Percentiles rank a stretch among this genome's conserved stretches.
Conservation (phyloP, 768 basidiomycete species). For the Paxillus ammoniavirescens region DNA sequence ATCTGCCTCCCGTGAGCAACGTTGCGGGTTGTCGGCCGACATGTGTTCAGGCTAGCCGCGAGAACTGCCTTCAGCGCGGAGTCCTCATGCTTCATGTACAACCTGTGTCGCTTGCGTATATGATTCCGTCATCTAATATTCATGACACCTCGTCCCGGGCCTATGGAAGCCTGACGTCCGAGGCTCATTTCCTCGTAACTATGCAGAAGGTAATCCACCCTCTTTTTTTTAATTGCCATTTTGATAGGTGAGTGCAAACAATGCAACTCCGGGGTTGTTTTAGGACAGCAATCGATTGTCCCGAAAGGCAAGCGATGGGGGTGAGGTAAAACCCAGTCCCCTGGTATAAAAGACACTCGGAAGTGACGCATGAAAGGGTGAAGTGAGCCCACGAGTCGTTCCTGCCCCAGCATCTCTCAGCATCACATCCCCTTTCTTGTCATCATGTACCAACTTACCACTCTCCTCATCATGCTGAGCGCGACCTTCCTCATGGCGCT, state of each 20-base stretch:
- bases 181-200: conserved; percentile 17
- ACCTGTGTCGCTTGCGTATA: conserved; percentile 7
- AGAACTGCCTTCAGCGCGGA: conserved; percentile 14
- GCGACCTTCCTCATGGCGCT: conserved; percentile 40
- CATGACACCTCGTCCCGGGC: conserved; percentile 12
- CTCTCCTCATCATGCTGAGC: conserved; percentile 39
- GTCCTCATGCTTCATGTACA: conserved; percentile 15
- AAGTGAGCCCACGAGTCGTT: not conserved
- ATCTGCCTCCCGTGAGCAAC: conserved; percentile 1
- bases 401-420: not conserved
- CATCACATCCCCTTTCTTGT: not conserved
- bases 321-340: conserved; percentile 29
- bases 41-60: conserved; percentile 1
- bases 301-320: conserved; percentile 10
- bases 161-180: conserved; percentile 13
- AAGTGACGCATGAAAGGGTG: conserved; percentile 2
- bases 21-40: conserved; percentile 4
- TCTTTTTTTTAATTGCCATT: conserved; percentile 16
- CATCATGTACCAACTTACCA: conserved; percentile 19
- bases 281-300: conserved; percentile 21
- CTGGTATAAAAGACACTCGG: conserved; percentile 24
- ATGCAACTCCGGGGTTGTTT: conserved; percentile 28
- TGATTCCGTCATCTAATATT: conserved; percentile 19
- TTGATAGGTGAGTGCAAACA: conserved; percentile 15
- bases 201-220: conserved; percentile 18